A percentile compares a stretch with the other conserved stretches of the same genome.
These are phyloP conservation scores for Neocucurbitaria cava DNA, from an alignment of 2,329 filamentous ascomycete genomes.

Conservation along the genomic window DNA sequence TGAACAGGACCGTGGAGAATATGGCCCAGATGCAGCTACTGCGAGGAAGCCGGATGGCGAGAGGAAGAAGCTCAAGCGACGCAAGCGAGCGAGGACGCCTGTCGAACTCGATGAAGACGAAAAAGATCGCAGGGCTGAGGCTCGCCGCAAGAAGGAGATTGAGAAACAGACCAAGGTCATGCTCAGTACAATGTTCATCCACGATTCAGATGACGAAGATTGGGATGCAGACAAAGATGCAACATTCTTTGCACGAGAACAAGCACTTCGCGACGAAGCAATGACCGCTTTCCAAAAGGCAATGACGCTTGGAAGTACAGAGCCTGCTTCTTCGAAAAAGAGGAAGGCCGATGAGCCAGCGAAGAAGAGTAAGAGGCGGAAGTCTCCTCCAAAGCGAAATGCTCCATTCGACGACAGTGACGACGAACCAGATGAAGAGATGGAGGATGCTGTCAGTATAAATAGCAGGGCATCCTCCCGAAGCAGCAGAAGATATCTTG, in stretches of 20 bases:
- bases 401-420: conserved; percentile 40
- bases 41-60: conserved; percentile 60
- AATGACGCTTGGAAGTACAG: conserved; percentile 53
- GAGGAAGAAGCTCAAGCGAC: conserved; percentile 63
- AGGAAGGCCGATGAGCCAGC: conserved; percentile 37
- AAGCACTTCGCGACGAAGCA: conserved; percentile 67
- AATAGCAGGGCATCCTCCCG: conserved; percentile 40
- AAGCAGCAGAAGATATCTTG: conserved; percentile 20
- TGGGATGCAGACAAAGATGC: conserved; percentile 75
- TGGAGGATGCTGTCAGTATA: conserved; percentile 21
- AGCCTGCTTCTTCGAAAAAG: conserved; percentile 40
- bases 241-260: conserved; percentile 81
- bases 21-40: conserved; percentile 73
- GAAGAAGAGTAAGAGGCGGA: conserved; percentile 39
- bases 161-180: conserved; percentile 83
- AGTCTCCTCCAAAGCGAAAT: conserved; percentile 38
- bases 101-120: conserved; percentile 69
- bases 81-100: conserved; percentile 61
- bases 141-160: conserved; percentile 70
- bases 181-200: conserved; percentile 76
- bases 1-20: conserved; percentile 64
- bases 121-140: conserved; percentile 65
- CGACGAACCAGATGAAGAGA: conserved; percentile 29
- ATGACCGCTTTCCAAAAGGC: conserved; percentile 56
- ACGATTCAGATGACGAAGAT: conserved; percentile 88